Conservation (phyloP, 257 asterid species). For the Nicotiana knightiana region DNA sequence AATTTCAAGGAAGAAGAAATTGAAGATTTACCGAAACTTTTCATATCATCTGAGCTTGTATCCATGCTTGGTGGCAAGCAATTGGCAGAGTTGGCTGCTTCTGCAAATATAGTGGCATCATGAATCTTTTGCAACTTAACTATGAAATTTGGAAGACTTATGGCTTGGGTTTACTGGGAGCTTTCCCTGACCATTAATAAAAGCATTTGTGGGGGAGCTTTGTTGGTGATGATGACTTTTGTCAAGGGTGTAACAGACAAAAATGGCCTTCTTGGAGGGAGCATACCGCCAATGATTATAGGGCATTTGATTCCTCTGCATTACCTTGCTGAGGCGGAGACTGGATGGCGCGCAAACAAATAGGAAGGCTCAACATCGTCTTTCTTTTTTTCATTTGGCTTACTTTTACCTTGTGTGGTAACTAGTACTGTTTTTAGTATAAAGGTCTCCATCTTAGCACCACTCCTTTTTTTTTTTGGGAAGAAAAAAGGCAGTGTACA, state of each 20-base stretch:
- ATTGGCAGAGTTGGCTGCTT: slow-evolving; percentile 23
- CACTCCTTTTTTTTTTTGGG: not conserved
- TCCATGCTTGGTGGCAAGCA: slow-evolving; percentile 33
- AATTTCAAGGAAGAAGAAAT: slow-evolving; percentile 26
- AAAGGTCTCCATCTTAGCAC: not conserved
- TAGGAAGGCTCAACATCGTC: no score
- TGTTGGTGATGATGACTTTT: not conserved
- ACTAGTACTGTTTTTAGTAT: not conserved
- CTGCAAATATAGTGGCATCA: slow-evolving; percentile 13
- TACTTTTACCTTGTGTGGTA: not conserved
- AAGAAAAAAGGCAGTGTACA: not conserved
- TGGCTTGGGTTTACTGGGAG: not conserved
- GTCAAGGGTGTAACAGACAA: not conserved
- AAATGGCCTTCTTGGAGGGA: not conserved
- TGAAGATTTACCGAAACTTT: slow-evolving; percentile 17
- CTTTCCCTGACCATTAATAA: not conserved
- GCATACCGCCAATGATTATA: not conserved
- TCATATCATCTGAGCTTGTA: slow-evolving; percentile 35
- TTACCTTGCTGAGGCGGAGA: not conserved
- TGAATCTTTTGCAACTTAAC: not conserved
- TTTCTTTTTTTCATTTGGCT: not conserved
- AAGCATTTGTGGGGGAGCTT: not conserved
- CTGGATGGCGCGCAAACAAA: not conserved
- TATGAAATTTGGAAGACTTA: not conserved
- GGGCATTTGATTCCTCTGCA: not conserved